A percentile compares a stretch with the other conserved stretches of the same genome.
These are phyloP conservation scores for Rhododendron vialii DNA, from an alignment of 148 eudicot genomes.

Conservation along the genomic window DNA sequence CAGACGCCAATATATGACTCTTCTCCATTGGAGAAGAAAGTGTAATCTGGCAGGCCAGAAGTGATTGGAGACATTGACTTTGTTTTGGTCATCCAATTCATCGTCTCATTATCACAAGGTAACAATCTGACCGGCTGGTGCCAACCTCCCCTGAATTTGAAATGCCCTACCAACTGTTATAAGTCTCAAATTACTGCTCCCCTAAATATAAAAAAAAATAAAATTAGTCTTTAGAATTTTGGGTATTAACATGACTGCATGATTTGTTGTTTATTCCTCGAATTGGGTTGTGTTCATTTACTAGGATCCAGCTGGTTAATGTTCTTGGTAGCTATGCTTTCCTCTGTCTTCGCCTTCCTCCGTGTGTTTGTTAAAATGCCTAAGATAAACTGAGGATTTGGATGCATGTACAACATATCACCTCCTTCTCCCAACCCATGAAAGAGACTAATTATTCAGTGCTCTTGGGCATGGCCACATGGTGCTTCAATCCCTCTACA, in stretches of 20 bases:
- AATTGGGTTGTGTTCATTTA: not conserved
- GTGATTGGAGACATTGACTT: not conserved
- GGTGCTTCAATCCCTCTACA: not conserved
- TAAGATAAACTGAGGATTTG: not conserved
- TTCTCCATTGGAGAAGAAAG: not conserved
- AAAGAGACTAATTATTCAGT: not conserved
- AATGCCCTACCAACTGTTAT: not conserved
- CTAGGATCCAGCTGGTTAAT: not conserved
- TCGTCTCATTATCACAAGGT: not conserved
- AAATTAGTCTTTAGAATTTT: not conserved
- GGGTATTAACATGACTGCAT: not conserved
- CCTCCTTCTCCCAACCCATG: slow-evolving; percentile 1
- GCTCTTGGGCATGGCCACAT: not conserved
- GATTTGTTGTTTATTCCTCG: not conserved
- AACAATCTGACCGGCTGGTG: not conserved
- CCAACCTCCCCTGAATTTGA: not conserved
- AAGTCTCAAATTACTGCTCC: not conserved
- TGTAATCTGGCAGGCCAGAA: not conserved
- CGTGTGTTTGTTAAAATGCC: slow-evolving; percentile 6
- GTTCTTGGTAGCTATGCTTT: not conserved
- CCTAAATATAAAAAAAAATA: no score
- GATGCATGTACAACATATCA: not conserved
- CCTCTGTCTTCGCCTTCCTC: not conserved
- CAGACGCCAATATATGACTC: not conserved
- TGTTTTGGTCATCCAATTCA: not conserved